Conservation (phyloP, 163 green algal genomes). For the Prototheca wickerhamii region DNA sequence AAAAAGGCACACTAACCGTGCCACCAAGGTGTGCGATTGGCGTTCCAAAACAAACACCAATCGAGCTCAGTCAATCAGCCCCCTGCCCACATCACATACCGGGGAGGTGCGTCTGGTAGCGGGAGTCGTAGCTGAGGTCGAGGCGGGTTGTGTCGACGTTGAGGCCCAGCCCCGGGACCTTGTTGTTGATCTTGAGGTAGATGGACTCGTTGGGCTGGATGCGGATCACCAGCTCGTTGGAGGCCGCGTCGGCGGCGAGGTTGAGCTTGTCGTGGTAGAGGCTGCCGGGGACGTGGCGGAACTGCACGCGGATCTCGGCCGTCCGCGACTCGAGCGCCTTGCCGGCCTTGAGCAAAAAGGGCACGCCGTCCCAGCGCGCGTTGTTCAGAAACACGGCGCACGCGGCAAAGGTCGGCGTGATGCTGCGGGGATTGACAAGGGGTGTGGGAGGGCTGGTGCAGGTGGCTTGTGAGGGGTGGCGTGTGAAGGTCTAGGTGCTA, state of each 20-base stretch:
- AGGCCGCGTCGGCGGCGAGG: constrained; percentile 63
- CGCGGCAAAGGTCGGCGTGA: constrained; percentile 88
- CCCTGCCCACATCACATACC: background rate
- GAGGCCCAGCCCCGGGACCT: constrained; percentile 90
- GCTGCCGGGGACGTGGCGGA: constrained; percentile 89
- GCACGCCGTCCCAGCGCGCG: constrained; percentile 92
- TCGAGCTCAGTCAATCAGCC: constrained; percentile 1
- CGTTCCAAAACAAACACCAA: background rate
- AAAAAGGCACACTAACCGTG: background rate
- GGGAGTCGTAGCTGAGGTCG: constrained; percentile 85
- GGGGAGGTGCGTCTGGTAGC: constrained; percentile 39
- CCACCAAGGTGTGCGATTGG: too few species aligned
- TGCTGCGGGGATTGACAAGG: constrained; percentile 16
- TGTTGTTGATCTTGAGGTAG: constrained; percentile 99
- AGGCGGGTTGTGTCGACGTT: constrained; percentile 81
- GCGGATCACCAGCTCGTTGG: constrained; percentile 91
- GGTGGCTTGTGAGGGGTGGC: background rate
- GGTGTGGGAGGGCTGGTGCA: background rate
- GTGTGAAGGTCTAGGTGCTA: background rate
- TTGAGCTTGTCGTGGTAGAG: constrained; percentile 85
- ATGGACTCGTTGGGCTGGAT: constrained; percentile 92
- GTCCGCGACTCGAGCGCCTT: constrained; percentile 83
- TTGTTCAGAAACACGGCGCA: constrained; percentile 94
- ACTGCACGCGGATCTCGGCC: constrained; percentile 91
- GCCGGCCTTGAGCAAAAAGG: constrained; percentile 96